phyloP scores from a whole-genome alignment of 2,329 filamentous ascomycete species.

The Rhexocercosporidium sp. region DNA sequence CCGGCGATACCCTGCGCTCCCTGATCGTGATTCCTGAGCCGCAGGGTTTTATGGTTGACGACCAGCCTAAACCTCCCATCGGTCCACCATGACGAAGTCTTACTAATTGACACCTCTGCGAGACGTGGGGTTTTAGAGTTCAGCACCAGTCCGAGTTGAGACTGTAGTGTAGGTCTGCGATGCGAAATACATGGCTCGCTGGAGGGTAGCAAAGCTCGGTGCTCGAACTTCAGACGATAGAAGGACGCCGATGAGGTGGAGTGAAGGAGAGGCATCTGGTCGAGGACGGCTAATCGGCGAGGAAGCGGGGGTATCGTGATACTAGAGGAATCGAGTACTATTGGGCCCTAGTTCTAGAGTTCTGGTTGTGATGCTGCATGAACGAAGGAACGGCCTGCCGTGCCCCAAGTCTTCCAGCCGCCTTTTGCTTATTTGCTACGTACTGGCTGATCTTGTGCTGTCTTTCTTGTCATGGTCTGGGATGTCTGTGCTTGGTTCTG shows the following conservation, averaged over 20 bases:
- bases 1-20: slow-evolving; percentile 7
- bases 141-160: not conserved
- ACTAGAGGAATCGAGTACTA: not conserved
- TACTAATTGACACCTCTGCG: not conserved
- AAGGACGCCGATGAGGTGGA: not conserved
- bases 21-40: slow-evolving; percentile 9
- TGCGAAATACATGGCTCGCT: not conserved
- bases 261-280: not conserved
- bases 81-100: slow-evolving; percentile 7
- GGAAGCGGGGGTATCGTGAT: slow-evolving; percentile 4
- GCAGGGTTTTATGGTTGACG: not conserved
- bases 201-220: not conserved
- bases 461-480: not conserved
- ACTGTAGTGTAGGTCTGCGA: not conserved
- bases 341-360: not conserved
- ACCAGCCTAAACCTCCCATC: slow-evolving; percentile 5
- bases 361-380: not conserved
- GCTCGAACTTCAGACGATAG: not conserved
- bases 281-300: not conserved
- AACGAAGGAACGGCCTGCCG: not conserved
- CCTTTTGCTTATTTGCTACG: not conserved
- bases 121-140: not conserved
- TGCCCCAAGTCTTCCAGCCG: not conserved
- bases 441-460: not conserved
- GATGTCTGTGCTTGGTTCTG: not conserved